Percentiles rank a stretch among this genome's conserved stretches.
These are phyloP conservation scores for Cornus kousa DNA, from an alignment of 148 eudicot species.

Conservation along the genomic window DNA sequence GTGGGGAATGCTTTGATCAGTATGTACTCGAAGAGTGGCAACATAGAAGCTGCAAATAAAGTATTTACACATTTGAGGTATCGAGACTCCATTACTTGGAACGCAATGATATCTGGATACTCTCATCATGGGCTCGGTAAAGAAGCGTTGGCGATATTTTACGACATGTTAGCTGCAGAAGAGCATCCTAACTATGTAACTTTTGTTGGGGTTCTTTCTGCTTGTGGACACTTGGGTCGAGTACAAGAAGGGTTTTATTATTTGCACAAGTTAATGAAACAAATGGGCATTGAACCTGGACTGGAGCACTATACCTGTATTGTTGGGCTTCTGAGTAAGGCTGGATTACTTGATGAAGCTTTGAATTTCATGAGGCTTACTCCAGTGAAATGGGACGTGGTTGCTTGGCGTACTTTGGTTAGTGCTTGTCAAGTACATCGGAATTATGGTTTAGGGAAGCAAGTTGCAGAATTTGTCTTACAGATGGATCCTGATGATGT, in stretches of 20 bases:
- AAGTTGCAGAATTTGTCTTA: conserved; percentile 37
- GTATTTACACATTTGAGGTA: conserved; percentile 26
- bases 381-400: conserved; percentile 40
- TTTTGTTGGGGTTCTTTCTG: conserved; percentile 49
- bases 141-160: conserved; percentile 36
- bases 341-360: conserved; percentile 44
- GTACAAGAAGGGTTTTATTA: conserved; percentile 43
- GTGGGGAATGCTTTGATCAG: conserved; percentile 45
- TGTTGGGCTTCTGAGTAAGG: conserved; percentile 42
- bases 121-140: conserved; percentile 49
- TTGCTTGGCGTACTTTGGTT: conserved; percentile 51
- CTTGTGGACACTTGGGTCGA: conserved; percentile 45
- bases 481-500: conserved; percentile 40
- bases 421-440: conserved; percentile 47
- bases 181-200: conserved; percentile 36
- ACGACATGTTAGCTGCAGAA: conserved; percentile 36
- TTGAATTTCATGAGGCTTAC: conserved; percentile 35
- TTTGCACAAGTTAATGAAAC: conserved; percentile 32
- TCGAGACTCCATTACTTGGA: conserved; percentile 42
- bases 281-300: conserved; percentile 38
- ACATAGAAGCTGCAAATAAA: conserved; percentile 30
- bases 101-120: conserved; percentile 40
- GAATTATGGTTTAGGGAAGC: conserved; percentile 36
- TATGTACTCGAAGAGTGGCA: conserved; percentile 37
- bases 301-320: conserved; percentile 57